Percentiles rank a stretch among this genome's conserved stretches.
Conservation (phyloP, 2,329 filamentous ascomycete species). For the Colletotrichum filicis region DNA sequence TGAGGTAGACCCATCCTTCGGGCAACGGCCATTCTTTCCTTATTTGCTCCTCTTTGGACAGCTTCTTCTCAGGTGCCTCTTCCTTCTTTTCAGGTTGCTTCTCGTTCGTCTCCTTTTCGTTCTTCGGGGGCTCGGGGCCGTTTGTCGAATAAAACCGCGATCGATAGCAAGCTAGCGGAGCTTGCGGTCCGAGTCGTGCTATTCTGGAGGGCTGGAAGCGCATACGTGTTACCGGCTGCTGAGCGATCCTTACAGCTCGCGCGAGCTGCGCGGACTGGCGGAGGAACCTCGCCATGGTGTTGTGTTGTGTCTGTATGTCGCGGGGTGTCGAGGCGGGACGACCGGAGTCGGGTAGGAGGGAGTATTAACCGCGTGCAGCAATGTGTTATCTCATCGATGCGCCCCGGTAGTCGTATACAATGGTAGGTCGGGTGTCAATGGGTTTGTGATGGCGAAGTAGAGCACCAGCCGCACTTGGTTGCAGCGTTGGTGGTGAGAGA, state of each 20-base stretch:
- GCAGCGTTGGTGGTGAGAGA: neutral
- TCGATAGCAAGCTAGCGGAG: slow-evolving; percentile 39
- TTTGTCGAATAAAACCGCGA: slow-evolving; percentile 52
- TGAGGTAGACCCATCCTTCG: slow-evolving; percentile 59
- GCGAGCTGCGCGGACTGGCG: slow-evolving; percentile 75
- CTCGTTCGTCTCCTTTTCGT: slow-evolving; percentile 40
- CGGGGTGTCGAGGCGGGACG: slow-evolving; percentile 25
- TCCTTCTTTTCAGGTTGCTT: slow-evolving; percentile 39
- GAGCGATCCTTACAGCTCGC: slow-evolving; percentile 68
- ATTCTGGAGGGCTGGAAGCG: slow-evolving; percentile 49
- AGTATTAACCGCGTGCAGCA: slow-evolving; percentile 24
- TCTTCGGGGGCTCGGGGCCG: slow-evolving; percentile 50
- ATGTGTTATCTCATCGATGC: slow-evolving; percentile 34
- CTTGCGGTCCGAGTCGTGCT: slow-evolving; percentile 48
- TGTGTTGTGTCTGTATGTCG: slow-evolving; percentile 15
- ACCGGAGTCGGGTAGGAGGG: slow-evolving; percentile 32
- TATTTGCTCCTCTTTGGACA: slow-evolving; percentile 38
- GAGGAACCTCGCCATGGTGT: slow-evolving; percentile 72
- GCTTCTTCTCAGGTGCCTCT: slow-evolving; percentile 36
- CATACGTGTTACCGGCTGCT: slow-evolving; percentile 62
- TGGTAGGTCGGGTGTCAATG: neutral
- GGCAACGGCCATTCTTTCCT: slow-evolving; percentile 49
- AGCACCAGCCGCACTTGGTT: slow-evolving; percentile 6
- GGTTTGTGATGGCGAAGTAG: neutral
- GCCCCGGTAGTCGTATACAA: neutral